A percentile compares a stretch with the other conserved stretches of the same genome.
These are phyloP conservation scores for Asclepias syriaca DNA, from an alignment of 257 asterid species.

Conservation along the genomic window DNA sequence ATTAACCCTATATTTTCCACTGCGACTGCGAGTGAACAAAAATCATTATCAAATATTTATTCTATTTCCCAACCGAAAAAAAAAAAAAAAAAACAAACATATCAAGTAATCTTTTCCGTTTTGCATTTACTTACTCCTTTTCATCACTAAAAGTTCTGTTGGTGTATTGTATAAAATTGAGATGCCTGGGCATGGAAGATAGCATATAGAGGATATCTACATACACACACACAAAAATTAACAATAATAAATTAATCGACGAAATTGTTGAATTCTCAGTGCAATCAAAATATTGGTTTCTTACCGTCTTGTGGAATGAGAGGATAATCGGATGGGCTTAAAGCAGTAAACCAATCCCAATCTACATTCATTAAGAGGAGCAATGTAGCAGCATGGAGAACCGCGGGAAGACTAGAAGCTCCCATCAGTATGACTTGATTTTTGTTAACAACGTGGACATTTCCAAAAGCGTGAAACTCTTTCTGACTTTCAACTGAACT, in stretches of 20 bases:
- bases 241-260: not conserved
- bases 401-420: conserved; percentile 48
- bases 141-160: conserved; percentile 15
- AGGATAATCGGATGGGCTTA: conserved; percentile 52
- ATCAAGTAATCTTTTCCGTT: too few relatives aligned
- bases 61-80: too few relatives aligned
- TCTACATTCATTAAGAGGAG: conserved; percentile 29
- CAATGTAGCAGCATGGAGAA: conserved; percentile 56
- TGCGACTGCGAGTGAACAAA: conserved; percentile 17
- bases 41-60: too few relatives aligned
- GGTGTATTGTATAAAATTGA: conserved; percentile 37
- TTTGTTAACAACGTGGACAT: conserved; percentile 45
- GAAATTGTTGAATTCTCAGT: not conserved
- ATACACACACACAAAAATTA: conserved; percentile 2
- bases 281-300: not conserved
- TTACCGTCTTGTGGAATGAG: conserved; percentile 52
- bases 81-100: too few relatives aligned
- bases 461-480: conserved; percentile 40
- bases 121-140: conserved; percentile 22
- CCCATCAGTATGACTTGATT: conserved; percentile 38
- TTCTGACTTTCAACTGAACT: conserved; percentile 15
- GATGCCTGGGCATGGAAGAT: conserved; percentile 43
- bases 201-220: conserved; percentile 59
- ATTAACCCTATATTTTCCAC: conserved; percentile 17
- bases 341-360: conserved; percentile 59